Conservation (phyloP, 2,329 filamentous ascomycete species). For the Fusarium nurragi region DNA sequence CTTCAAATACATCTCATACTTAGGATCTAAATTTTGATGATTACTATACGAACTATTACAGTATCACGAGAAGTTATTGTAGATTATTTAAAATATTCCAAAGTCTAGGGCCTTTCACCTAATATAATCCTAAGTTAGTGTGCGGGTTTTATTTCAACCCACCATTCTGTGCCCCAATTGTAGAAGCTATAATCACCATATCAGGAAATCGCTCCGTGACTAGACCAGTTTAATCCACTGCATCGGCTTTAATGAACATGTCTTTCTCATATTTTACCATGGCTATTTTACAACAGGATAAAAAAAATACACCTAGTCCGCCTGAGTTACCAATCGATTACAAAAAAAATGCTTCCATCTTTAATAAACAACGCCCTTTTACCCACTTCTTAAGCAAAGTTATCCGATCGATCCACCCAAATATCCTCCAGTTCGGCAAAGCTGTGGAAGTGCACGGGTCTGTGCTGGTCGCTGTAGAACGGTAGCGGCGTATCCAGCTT, state of each 20-base stretch:
- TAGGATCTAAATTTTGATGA: no score
- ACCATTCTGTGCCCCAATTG: neutral
- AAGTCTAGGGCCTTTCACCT: no score
- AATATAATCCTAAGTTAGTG: no score
- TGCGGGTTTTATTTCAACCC: no score
- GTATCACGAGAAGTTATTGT: no score
- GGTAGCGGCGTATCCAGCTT: conserved; percentile 90
- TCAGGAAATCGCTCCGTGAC: conserved; percentile 24
- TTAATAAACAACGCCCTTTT: conserved; percentile 37
- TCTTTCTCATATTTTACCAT: conserved; percentile 17
- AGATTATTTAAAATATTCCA: no score
- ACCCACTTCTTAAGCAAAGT: conserved; percentile 75
- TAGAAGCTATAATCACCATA: conserved; percentile 18
- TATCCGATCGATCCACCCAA: conserved; percentile 92
- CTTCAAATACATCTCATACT: no score
- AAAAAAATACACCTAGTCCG: conserved; percentile 17
- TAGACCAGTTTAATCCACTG: conserved; percentile 18
- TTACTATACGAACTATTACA: no score
- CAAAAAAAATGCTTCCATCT: conserved; percentile 26
- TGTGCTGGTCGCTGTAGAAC: conserved; percentile 93
- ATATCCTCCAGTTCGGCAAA: conserved; percentile 98
- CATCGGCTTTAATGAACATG: neutral
- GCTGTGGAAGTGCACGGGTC: conserved; percentile 94
- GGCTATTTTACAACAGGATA: conserved; percentile 36
- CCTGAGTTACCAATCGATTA: conserved; percentile 28